These are phyloP conservation scores for Rutstroemia sp. DNA, from an alignment of 2,329 filamentous ascomycete species.

Conservation along the genomic window DNA sequence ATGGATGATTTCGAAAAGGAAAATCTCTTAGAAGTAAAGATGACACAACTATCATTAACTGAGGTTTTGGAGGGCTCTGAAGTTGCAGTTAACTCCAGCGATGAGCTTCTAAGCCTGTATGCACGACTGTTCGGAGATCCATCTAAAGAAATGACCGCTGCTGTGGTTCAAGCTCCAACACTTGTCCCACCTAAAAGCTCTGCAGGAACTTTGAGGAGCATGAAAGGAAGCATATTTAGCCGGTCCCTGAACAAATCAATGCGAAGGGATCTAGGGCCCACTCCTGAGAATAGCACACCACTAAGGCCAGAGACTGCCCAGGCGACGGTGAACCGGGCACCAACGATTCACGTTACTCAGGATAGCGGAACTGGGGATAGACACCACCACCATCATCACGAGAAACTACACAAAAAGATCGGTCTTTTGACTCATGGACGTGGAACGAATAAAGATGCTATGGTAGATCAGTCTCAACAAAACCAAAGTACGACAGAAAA, in stretches of 20 bases:
- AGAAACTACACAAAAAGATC: slow-evolving; percentile 31
- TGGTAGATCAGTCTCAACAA: slow-evolving; percentile 37
- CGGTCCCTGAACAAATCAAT: slow-evolving; percentile 36
- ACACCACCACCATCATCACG: slow-evolving; percentile 23
- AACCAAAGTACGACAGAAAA: slow-evolving; percentile 31
- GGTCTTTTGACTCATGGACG: slow-evolving; percentile 28
- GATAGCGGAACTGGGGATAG: slow-evolving; percentile 44
- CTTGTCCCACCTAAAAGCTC: slow-evolving; percentile 54
- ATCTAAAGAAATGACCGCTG: slow-evolving; percentile 27
- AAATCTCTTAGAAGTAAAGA: slow-evolving; percentile 85
- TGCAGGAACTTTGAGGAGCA: slow-evolving; percentile 61
- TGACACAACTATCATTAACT: slow-evolving; percentile 81
- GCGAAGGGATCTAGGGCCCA: slow-evolving; percentile 35
- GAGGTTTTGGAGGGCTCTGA: slow-evolving; percentile 79
- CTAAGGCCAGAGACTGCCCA: slow-evolving; percentile 27
- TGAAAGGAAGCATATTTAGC: slow-evolving; percentile 74
- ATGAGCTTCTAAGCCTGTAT: slow-evolving; percentile 78
- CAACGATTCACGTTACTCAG: slow-evolving; percentile 70
- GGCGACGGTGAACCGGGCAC: slow-evolving; percentile 34
- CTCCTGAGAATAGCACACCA: slow-evolving; percentile 27
- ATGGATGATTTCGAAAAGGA: slow-evolving; percentile 83
- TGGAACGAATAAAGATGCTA: slow-evolving; percentile 42
- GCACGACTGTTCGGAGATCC: slow-evolving; percentile 68
- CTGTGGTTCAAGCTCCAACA: not conserved
- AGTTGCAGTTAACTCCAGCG: slow-evolving; percentile 79